phyloP scores from a whole-genome alignment of 2,329 filamentous ascomycete genomes.

The Epichloe elymi region DNA sequence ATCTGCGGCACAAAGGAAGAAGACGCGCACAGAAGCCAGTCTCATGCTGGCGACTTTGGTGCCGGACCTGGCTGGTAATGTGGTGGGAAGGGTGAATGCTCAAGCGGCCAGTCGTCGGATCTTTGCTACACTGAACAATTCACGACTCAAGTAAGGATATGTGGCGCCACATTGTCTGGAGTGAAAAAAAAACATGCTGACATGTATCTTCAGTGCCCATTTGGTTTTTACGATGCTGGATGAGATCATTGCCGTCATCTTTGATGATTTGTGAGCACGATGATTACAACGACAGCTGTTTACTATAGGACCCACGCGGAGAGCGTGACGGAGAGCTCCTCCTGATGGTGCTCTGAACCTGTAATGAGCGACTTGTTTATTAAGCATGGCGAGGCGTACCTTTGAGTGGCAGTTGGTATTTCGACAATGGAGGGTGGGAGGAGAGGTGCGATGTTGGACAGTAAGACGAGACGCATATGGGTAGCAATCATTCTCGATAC shows the following conservation, averaged over 20 bases:
- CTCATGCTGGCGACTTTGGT: slow-evolving; percentile 80
- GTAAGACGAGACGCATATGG: background rate
- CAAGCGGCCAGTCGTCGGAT: slow-evolving; percentile 79
- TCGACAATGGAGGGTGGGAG: background rate
- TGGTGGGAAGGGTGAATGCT: slow-evolving; percentile 85
- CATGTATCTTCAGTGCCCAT: slow-evolving; percentile 38
- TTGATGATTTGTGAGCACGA: slow-evolving; percentile 27
- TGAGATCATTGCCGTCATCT: slow-evolving; percentile 53
- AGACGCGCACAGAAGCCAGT: slow-evolving; percentile 74
- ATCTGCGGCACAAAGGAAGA: slow-evolving; percentile 59
- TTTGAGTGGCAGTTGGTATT: background rate
- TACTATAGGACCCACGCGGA: background rate
- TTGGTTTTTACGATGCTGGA: slow-evolving; percentile 59
- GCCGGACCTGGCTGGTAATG: slow-evolving; percentile 81
- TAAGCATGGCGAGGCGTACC: slow-evolving; percentile 4
- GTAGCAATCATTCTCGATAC: too few relatives aligned
- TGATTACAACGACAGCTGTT: background rate
- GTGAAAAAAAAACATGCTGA: background rate
- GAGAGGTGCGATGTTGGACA: background rate
- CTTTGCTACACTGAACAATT: slow-evolving; percentile 85
- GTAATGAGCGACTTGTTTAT: background rate
- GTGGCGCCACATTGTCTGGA: background rate
- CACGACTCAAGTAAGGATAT: slow-evolving; percentile 61
- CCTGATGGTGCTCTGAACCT: background rate
- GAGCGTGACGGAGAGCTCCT: background rate